These are phyloP conservation scores for Moesziomyces parantarcticus DNA, from an alignment of 1,284 basidiomycete species.

Conservation along the genomic window DNA sequence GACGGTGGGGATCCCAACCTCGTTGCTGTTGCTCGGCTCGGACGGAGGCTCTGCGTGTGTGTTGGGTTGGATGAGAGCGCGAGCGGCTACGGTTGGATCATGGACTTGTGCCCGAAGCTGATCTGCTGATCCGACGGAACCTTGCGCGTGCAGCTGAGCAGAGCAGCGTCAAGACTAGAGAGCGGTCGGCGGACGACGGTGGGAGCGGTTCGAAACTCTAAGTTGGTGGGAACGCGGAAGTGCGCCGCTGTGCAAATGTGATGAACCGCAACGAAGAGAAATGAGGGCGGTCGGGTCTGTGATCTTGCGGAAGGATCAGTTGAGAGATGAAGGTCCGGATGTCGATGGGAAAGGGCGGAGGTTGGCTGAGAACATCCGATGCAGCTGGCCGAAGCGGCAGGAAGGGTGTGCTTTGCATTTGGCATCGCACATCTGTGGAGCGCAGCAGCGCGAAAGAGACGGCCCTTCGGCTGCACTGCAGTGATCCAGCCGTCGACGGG, in stretches of 20 bases:
- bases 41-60: no score
- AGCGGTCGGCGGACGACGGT: not conserved
- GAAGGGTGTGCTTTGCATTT: no score
- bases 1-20: not conserved
- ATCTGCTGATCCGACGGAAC: slow-evolving; percentile 14
- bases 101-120: slow-evolving; percentile 1
- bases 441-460: no score
- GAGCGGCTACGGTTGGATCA: slow-evolving; percentile 3
- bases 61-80: not conserved
- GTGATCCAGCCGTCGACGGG: not conserved
- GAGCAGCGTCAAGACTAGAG: slow-evolving; percentile 6
- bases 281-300: not conserved
- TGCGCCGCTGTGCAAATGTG: no score
- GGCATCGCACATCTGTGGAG: no score
- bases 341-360: not conserved
- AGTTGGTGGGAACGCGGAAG: not conserved
- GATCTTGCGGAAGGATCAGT: not conserved
- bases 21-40: not conserved
- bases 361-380: no score
- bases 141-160: not conserved
- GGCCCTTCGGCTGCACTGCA: not conserved
- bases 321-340: not conserved
- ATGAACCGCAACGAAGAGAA: not conserved
- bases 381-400: no score
- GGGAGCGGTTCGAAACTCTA: not conserved